Evolutionary conservation across 108 stramenopile genomes (phyloP), one percentile per base, ranked within the genome.

Genomic region (Cyclotella cryptica): DNA sequence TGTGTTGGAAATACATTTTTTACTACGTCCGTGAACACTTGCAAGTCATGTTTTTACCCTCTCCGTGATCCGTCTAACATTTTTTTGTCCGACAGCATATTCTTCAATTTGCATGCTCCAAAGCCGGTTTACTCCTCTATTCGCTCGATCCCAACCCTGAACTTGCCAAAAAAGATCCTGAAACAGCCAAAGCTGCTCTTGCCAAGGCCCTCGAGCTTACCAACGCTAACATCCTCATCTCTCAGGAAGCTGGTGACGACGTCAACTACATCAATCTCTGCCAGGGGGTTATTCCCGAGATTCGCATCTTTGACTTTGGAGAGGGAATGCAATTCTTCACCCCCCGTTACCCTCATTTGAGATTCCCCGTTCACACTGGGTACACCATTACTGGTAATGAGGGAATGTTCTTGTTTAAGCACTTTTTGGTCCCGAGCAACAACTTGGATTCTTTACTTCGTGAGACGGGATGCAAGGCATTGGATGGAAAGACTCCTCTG

Each of bases 81-180:
- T n/a, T n/a, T n/a, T n/a, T 12, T 68, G 60, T n/a, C 49, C 66
- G 27, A 35, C 75, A 95, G 94, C 91, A 91, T 81, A 89, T 93
- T 79, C 85, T 95, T 42, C 92, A 95, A 91, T 95, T 95, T 61
- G 94, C 94, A 57, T 95, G 94, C 85, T 89, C 89, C 81, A 95
- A 95, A 75, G 86, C 92, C 46, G 94, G 94, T 30, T 85, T 95
- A 71, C 53, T 90, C 70, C 82, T 95, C 27, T 95, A 93, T 76
- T 82, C 83, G 47, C 85, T 95, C 75, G 90, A 92, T 71, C 91
- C 89, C 21, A 63, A 84, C 49, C 83, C 78, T 15, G 73, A 75
- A 75, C 85, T 87, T 58, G 92, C 94, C 30, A 89, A 83, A n/a
- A 70, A 86, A 41, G 84, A 91, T 58, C 81, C 87, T 5, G 84